phyloP scores from a whole-genome alignment of 2,329 filamentous ascomycete genomes.

The Lecanicillium sp. region DNA sequence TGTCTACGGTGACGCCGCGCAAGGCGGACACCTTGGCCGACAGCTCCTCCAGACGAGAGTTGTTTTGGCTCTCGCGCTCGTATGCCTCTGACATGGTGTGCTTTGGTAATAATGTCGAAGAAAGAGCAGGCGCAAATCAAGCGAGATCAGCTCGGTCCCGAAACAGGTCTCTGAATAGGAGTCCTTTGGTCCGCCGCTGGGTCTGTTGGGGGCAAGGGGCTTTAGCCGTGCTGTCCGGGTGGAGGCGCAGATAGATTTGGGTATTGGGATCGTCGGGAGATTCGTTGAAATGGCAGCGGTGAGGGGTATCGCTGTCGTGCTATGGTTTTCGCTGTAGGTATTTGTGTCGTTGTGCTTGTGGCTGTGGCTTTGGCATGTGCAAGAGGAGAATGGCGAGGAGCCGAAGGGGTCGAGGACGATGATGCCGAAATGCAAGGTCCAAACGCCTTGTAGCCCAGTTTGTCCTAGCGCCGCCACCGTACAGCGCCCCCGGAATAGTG shows the following conservation, averaged over 20 bases:
- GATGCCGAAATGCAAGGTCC: background rate
- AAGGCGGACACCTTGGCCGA: constrained; percentile 85
- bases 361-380: too few species aligned
- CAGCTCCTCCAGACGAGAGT: constrained; percentile 85
- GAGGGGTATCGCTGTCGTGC: too few species aligned
- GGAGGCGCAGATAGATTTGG: too few species aligned
- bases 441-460: too few species aligned
- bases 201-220: too few species aligned
- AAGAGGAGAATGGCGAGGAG: background rate
- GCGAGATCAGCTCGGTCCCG: too few species aligned
- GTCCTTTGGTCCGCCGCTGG: too few species aligned
- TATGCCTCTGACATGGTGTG: constrained; percentile 63
- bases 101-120: background rate
- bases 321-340: too few species aligned
- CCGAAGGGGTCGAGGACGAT: background rate
- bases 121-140: background rate
- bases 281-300: too few species aligned
- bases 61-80: constrained; percentile 84
- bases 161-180: too few species aligned
- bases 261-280: background rate
- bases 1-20: constrained; percentile 90
- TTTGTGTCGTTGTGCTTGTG: background rate
- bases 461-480: background rate
- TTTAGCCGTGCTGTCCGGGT: too few species aligned
- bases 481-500: too few species aligned